Conservation (phyloP, 345 rosid species). For the Sonneratia alba region DNA sequence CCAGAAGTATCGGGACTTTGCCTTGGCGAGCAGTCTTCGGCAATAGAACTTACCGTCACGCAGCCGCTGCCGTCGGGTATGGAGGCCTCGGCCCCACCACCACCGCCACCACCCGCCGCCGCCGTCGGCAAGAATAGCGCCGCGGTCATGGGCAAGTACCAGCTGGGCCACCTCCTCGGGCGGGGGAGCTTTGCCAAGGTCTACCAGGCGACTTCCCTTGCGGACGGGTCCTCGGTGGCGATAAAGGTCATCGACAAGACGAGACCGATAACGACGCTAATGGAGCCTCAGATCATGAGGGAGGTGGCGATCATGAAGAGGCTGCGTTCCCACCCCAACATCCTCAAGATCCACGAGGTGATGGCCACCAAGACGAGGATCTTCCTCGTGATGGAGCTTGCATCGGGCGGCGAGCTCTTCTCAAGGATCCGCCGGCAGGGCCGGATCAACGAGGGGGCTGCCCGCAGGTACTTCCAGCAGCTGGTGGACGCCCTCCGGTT, state of each 20-base stretch:
- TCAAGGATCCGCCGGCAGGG: slow-evolving; percentile 26
- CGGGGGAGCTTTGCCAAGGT: slow-evolving; percentile 49
- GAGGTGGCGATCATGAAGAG: slow-evolving; percentile 40
- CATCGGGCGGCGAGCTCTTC: slow-evolving; percentile 33
- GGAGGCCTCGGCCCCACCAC: not conserved
- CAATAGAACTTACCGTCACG: not conserved
- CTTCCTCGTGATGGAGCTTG: slow-evolving; percentile 40
- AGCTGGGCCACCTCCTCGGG: slow-evolving; percentile 30
- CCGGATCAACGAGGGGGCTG: slow-evolving; percentile 22
- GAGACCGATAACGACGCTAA: slow-evolving; percentile 13
- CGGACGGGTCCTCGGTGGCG: slow-evolving; percentile 23
- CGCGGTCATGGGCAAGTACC: slow-evolving; percentile 22
- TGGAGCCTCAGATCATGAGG: slow-evolving; percentile 35
- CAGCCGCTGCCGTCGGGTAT: slow-evolving; percentile 1
- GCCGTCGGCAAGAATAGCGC: not conserved
- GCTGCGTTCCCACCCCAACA: slow-evolving; percentile 30
- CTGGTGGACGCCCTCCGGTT: slow-evolving; percentile 33
- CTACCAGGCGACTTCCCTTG: slow-evolving; percentile 24
- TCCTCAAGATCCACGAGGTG: slow-evolving; percentile 39
- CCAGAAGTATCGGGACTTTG: not conserved
- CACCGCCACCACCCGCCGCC: not conserved
- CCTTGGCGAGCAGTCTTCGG: not conserved
- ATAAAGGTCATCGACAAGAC: slow-evolving; percentile 37
- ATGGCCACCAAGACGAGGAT: slow-evolving; percentile 38
- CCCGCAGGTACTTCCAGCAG: slow-evolving; percentile 32